A percentile compares a stretch with the other conserved stretches of the same genome.
Evolutionary conservation across 805 yeast species (phyloP).

Genomic region (Wickerhamomyces hampshirensis): DNA sequence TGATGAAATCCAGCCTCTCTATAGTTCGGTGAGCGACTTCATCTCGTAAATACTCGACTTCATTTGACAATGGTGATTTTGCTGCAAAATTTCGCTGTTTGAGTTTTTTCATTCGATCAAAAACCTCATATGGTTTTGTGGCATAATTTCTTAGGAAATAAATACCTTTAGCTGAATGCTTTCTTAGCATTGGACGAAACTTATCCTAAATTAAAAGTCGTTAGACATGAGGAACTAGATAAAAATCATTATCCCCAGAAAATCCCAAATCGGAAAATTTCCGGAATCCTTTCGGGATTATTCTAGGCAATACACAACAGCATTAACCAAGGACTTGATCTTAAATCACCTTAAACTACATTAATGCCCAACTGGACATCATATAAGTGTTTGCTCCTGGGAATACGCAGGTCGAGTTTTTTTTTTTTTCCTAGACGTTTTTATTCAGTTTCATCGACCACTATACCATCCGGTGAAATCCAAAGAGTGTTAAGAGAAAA

Average conservation of each 20-base stretch:
- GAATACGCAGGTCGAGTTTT: no score
- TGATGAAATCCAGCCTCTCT: conserved; percentile 70
- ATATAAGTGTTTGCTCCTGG: no score
- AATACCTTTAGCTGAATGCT: background rate
- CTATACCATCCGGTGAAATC: background rate
- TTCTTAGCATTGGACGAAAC: background rate
- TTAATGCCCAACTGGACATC: no score
- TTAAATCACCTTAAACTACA: no score
- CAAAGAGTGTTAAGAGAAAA: background rate
- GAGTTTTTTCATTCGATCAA: conserved; percentile 58
- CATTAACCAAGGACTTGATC: no score
- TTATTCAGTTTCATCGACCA: no score
- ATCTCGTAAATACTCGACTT: conserved; percentile 68
- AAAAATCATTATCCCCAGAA: no score
- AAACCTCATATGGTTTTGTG: conserved; percentile 37
- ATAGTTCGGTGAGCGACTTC: conserved; percentile 71
- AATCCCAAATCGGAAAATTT: no score
- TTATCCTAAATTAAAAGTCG: background rate
- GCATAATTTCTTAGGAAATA: background rate
- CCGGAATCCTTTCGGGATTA: no score
- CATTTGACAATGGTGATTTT: conserved; percentile 34
- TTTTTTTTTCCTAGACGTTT: background rate
- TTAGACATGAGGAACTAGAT: background rate
- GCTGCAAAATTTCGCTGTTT: conserved; percentile 55
- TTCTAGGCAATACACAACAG: no score